Evolutionary conservation across 1,284 basidiomycete genomes (phyloP).

Genomic region (Ustilago curta): DNA sequence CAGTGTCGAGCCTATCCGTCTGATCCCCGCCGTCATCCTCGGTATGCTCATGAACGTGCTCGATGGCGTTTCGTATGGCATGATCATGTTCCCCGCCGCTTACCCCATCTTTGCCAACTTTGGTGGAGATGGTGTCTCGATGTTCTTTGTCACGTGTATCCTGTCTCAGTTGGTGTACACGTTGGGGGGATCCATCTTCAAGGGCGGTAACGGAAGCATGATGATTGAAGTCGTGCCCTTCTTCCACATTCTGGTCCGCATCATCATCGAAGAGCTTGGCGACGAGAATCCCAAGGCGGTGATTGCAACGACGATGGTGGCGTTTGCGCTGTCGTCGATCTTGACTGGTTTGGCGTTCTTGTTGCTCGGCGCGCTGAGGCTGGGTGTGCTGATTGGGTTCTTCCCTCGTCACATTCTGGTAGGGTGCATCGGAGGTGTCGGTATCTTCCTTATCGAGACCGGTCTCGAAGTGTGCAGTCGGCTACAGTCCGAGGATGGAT

Average conservation of each 20-base stretch:
- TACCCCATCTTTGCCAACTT: slow-evolving; percentile 81
- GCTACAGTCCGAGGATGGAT: slow-evolving; percentile 80
- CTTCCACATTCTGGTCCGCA: slow-evolving; percentile 88
- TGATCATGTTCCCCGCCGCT: slow-evolving; percentile 88
- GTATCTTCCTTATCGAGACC: slow-evolving; percentile 79
- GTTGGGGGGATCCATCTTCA: slow-evolving; percentile 85
- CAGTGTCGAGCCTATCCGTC: slow-evolving; percentile 57
- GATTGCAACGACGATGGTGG: slow-evolving; percentile 88
- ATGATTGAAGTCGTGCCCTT: slow-evolving; percentile 97
- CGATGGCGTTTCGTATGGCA: slow-evolving; percentile 82
- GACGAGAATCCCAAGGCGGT: slow-evolving; percentile 78
- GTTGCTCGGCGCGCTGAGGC: slow-evolving; percentile 77
- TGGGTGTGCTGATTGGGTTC: slow-evolving; percentile 91
- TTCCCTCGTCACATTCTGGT: slow-evolving; percentile 89
- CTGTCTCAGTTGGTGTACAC: slow-evolving; percentile 88
- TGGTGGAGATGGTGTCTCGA: slow-evolving; percentile 89
- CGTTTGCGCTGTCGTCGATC: slow-evolving; percentile 89
- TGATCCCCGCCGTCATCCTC: slow-evolving; percentile 82
- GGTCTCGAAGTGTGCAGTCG: slow-evolving; percentile 82
- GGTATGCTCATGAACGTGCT: slow-evolving; percentile 90
- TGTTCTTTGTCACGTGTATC: slow-evolving; percentile 74
- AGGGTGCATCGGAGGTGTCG: slow-evolving; percentile 94
- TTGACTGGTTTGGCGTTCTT: slow-evolving; percentile 77
- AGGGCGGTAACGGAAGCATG: slow-evolving; percentile 86
- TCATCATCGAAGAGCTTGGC: slow-evolving; percentile 81